Conservation (phyloP, 2,329 filamentous ascomycete species). For the Dactylellina haptotyla region DNA sequence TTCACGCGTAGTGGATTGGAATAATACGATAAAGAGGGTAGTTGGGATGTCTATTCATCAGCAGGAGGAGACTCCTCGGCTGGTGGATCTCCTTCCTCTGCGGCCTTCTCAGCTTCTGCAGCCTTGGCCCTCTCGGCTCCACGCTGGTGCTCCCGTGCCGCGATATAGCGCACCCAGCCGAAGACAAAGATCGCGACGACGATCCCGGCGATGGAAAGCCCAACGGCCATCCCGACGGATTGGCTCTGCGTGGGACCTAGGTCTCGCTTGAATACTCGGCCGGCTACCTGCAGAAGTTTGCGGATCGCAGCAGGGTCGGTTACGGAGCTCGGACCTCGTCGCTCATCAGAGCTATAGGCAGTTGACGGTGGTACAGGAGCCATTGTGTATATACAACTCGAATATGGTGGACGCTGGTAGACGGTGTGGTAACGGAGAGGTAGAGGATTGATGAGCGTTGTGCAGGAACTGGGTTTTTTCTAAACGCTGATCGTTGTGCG, state of each 20-base stretch:
- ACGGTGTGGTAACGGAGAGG: no score
- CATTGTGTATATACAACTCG: conserved; percentile 37
- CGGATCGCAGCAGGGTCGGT: background rate
- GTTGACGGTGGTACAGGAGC: conserved; percentile 39
- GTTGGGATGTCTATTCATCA: background rate
- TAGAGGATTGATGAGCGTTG: no score
- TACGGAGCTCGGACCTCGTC: conserved; percentile 13
- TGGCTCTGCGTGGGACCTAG: conserved; percentile 40
- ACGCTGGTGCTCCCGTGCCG: conserved; percentile 37
- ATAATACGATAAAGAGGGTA: background rate
- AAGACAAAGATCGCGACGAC: conserved; percentile 53
- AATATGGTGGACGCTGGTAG: no score
- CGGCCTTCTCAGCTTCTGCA: conserved; percentile 37
- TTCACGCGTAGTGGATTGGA: no score
- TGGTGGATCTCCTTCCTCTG: conserved; percentile 23
- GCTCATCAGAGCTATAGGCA: conserved; percentile 14
- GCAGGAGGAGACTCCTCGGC: conserved; percentile 11
- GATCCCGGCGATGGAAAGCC: conserved; percentile 42
- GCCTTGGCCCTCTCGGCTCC: conserved; percentile 25
- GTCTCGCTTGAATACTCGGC: conserved; percentile 27
- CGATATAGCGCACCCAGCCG: conserved; percentile 47
- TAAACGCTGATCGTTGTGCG: no score
- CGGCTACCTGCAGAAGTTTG: conserved; percentile 17
- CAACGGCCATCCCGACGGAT: conserved; percentile 48
- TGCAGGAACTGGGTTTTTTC: no score